Base-by-base conservation (phyloP, 202 grass and related monocot genomes). In the Dendrocalamus latiflorus region DNA sequence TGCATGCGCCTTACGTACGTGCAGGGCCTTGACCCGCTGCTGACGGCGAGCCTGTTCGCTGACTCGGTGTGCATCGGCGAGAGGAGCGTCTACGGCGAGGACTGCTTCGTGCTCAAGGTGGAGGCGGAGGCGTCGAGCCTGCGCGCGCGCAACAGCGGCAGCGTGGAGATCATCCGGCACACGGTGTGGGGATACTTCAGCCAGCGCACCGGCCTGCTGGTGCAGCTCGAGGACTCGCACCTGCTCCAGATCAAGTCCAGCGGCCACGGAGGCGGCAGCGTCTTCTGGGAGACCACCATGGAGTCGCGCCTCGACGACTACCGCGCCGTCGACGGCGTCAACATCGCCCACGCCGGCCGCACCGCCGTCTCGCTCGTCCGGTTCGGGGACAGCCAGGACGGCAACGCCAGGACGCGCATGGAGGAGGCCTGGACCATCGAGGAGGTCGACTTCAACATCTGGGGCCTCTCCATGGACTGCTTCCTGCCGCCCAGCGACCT, bases 251-350 rank as follows among this genome's bases (percentile, higher is more conserved):
- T 98, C 89, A 90, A 60, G 76, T 91, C 91, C 54, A 57, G 51
- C 67, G 82, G 60, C 24, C 41, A 20, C 36, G 42, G 45, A 61
- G 58, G 75, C 21, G 90, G 91, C 47, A 91, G 85, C 76, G 93
- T 98, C 57, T 98, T 93, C 85, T 98, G 95, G 95, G 95, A 98
- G 89, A 98, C 95, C 76, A 93, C 95, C 74, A 95, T 98, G 95
- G 92, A 98, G 91, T 95, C 95, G 8, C 60, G 74, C 72, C 90
- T 98, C 56, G 73, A 63, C 12, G 95, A 98, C 85, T 93, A 98
- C 88, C 90, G 90, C 72, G 73, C 92, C 45, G 82, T 98, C 65
- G 95, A 98, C 45, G 92, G 95, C 77, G 91, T 98, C 80, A 91
- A 98, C 85, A 98, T 98, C 71, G 95, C 95, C 5, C 95, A 98